A percentile compares a stretch with the other conserved stretches of the same genome.
Evolutionary conservation across 257 asterid genomes (phyloP).

Genomic region (Catharanthus roseus): DNA sequence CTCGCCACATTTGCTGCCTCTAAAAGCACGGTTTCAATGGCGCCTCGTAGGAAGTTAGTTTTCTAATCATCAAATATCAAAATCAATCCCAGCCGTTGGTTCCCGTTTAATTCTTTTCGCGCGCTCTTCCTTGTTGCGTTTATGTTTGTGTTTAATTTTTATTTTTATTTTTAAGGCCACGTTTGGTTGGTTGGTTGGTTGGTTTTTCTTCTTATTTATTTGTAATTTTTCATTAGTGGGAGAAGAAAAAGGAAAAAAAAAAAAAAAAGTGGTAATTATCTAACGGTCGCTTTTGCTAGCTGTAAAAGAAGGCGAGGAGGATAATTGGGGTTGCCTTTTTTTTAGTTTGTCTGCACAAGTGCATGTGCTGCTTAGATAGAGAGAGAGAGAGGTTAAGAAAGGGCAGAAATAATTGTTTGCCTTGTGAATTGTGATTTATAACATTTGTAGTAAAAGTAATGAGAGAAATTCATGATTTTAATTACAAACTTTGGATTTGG

Average conservation of each 20-base stretch:
- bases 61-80: conserved; percentile 33
- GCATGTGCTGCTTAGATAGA: too few relatives aligned
- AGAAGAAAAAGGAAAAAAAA: neutral
- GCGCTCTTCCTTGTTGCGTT: too few relatives aligned
- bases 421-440: conserved; percentile 17
- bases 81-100: conserved; percentile 29
- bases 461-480: too few relatives aligned
- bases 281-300: conserved; percentile 19
- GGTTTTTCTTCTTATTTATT: too few relatives aligned
- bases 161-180: neutral
- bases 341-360: conserved; percentile 5
- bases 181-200: neutral
- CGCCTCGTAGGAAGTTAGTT: conserved; percentile 69
- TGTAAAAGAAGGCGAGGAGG: conserved; percentile 9
- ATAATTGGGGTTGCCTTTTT: neutral
- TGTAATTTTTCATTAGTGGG: neutral
- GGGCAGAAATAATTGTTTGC: conserved; percentile 14
- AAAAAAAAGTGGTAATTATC: neutral
- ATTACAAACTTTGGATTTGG: too few relatives aligned
- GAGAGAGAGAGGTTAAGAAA: too few relatives aligned
- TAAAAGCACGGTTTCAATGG: conserved; percentile 22
- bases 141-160: neutral
- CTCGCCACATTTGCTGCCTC: conserved; percentile 52
- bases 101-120: neutral
- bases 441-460: too few relatives aligned